Conservation (phyloP, 768 basidiomycete genomes). For the Guyanaporus albipodus region DNA sequence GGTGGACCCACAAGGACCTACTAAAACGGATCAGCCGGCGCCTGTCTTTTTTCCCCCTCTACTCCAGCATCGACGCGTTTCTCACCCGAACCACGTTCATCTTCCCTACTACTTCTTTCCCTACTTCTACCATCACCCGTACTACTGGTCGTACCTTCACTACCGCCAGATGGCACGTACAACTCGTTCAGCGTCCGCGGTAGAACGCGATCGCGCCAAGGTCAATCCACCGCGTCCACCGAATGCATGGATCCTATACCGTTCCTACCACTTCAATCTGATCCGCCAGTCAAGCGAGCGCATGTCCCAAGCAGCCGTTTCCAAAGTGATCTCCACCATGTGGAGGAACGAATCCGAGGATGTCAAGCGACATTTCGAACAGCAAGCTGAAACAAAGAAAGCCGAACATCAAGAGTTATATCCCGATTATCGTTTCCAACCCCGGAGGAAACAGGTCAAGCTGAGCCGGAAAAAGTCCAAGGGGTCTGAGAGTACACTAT, state of each 20-base stretch:
- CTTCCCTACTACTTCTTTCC: constrained; percentile 8
- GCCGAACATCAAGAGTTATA: constrained; percentile 47
- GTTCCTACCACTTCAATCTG: constrained; percentile 48
- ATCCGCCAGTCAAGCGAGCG: constrained; percentile 29
- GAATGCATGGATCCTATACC: constrained; percentile 83
- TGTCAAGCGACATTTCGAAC: constrained; percentile 50
- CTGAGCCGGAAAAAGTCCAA: constrained; percentile 26
- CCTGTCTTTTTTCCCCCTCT: constrained; percentile 24
- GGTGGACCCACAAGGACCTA: constrained; percentile 35
- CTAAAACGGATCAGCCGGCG: constrained; percentile 26
- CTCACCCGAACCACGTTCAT: constrained; percentile 17
- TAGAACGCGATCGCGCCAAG: constrained; percentile 9
- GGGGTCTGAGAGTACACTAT: constrained; percentile 18
- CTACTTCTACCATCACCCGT: constrained; percentile 3
- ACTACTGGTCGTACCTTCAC: constrained; percentile 8
- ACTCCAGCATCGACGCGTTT: constrained; percentile 26
- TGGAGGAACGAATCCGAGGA: constrained; percentile 56
- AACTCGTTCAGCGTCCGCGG: constrained; percentile 10
- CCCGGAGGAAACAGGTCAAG: constrained; percentile 50
- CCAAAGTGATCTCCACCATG: constrained; percentile 55
- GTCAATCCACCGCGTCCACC: constrained; percentile 59
- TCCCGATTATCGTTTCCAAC: constrained; percentile 56
- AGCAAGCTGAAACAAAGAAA: constrained; percentile 50
- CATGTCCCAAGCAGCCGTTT: constrained; percentile 57
- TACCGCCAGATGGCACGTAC: constrained; percentile 25